A percentile compares a stretch with the other conserved stretches of the same genome.
phyloP scores from a whole-genome alignment of 2,329 filamentous ascomycete genomes.

The Pseudopithomyces maydicus region DNA sequence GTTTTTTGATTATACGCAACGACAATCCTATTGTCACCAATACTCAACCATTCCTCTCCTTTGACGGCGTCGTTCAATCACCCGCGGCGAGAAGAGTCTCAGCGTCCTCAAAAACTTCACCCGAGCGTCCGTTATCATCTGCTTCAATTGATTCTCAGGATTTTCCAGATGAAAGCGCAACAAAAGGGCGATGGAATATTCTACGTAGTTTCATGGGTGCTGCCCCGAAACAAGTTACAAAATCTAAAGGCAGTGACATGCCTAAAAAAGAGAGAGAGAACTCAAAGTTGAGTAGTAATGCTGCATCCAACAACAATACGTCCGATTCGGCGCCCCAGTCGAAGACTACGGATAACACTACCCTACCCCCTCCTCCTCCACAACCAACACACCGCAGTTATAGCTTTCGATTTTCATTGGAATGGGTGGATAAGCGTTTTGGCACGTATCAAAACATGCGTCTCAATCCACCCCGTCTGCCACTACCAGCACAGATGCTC shows the following conservation, averaged over 20 bases:
- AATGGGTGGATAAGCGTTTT: slow-evolving; percentile 65
- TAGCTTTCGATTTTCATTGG: slow-evolving; percentile 76
- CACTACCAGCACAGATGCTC: slow-evolving; percentile 70
- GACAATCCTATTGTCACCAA: slow-evolving; percentile 65
- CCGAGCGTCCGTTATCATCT: slow-evolving; percentile 38
- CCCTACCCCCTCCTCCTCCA: slow-evolving; percentile 51
- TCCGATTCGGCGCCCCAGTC: slow-evolving; percentile 9
- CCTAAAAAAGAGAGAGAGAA: slow-evolving; percentile 28
- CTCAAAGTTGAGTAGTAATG: slow-evolving; percentile 19
- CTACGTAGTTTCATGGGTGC: slow-evolving; percentile 66
- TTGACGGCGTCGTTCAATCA: slow-evolving; percentile 62
- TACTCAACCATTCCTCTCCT: slow-evolving; percentile 63
- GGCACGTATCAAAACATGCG: slow-evolving; percentile 64
- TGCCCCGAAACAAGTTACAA: slow-evolving; percentile 48
- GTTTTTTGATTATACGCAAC: slow-evolving; percentile 86
- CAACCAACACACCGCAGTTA: slow-evolving; percentile 61
- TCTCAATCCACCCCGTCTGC: slow-evolving; percentile 71
- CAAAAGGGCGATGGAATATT: slow-evolving; percentile 67
- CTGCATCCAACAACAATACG: slow-evolving; percentile 14
- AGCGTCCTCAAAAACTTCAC: slow-evolving; percentile 20
- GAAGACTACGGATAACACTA: slow-evolving; percentile 14
- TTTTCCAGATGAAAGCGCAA: slow-evolving; percentile 39
- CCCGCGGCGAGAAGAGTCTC: slow-evolving; percentile 40
- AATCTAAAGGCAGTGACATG: slow-evolving; percentile 44
- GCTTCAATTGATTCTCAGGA: slow-evolving; percentile 38